Percentiles rank a stretch among this genome's conserved stretches.
phyloP scores from a whole-genome alignment of 1,139 yeast species.

The Yamadazyma conglobata region DNA sequence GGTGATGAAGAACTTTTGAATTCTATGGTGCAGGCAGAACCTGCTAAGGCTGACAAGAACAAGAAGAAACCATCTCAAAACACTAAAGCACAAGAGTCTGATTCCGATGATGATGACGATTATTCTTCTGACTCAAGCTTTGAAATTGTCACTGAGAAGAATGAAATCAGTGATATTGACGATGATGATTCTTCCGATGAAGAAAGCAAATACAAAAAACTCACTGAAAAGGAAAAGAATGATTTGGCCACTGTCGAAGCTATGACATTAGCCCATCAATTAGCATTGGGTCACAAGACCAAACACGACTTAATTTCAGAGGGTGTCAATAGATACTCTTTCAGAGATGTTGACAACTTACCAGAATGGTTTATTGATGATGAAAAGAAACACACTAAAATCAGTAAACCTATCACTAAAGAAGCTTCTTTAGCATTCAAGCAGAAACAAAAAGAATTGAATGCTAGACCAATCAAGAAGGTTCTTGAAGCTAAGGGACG shows the following conservation, averaged over 20 bases:
- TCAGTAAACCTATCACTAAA: slow-evolving; percentile 88
- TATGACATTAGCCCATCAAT: slow-evolving; percentile 95
- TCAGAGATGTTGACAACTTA: slow-evolving; percentile 83
- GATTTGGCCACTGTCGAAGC: slow-evolving; percentile 93
- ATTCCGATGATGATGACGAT: slow-evolving; percentile 21
- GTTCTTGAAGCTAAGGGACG: slow-evolving; percentile 96
- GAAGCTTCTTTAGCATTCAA: slow-evolving; percentile 93
- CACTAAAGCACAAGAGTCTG: slow-evolving; percentile 10
- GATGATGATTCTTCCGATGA: slow-evolving; percentile 46
- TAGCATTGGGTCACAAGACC: slow-evolving; percentile 83
- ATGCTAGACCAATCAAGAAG: slow-evolving; percentile 97
- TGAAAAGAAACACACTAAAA: slow-evolving; percentile 80
- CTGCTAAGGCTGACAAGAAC: slow-evolving; percentile 3
- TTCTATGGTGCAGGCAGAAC: slow-evolving; percentile 17
- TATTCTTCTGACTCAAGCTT: slow-evolving; percentile 38
- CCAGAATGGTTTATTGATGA: slow-evolving; percentile 98
- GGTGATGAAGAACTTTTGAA: slow-evolving; percentile 43
- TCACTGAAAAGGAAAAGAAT: slow-evolving; percentile 56
- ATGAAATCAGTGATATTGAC: slow-evolving; percentile 24
- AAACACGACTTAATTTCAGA: slow-evolving; percentile 85
- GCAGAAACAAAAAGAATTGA: slow-evolving; percentile 84
- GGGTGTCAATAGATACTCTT: slow-evolving; percentile 87
- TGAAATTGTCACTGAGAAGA: slow-evolving; percentile 49
- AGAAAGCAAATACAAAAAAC: slow-evolving; percentile 26
- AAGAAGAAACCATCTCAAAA: slow-evolving; percentile 3